Evolutionary conservation across 176 grass and related monocot genomes (phyloP), one percentile per base, ranked within the genome.

Genomic region (Canna indica): DNA sequence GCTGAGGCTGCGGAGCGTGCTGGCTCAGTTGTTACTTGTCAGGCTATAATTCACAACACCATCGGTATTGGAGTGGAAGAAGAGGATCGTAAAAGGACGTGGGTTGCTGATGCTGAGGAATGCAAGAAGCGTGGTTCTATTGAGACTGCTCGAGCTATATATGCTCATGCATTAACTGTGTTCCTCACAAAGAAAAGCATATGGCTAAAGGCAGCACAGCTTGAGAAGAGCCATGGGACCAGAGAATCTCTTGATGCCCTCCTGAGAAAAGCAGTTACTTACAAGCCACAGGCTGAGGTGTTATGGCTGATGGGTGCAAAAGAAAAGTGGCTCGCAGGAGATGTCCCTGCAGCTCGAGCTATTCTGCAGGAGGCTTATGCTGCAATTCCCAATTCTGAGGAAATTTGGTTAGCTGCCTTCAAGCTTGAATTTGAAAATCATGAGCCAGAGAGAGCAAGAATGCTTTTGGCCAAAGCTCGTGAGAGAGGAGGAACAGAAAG

Each of bases 51-150:
- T 66, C 90, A 88, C 56, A 86, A 73, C 57, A 96, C 91, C n/a
- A 88, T 96, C 62, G 88, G 91, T 52, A 64, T 88, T 36, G 91
- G 91, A 6, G 91, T 96, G 71, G 91, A 96, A 36, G 87, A 90
- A 64, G 91, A 96, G 77, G 91, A 91, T 74, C 74, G 91, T 61
- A 91, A 90, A 61, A 83, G 83, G 29, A 96, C 91, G 14, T 96
- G 91, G 91, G 91, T 96, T 86, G 91, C 91, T 79, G 91, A 96
- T 82, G 91, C 91, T 17, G 91, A 96, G 72, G 91, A 96, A 75
- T 96, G 91, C 64, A 87, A 96, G 77, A 96, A 96, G 47, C 88
- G 87, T 66, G 88, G 91, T 64, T 96, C 91, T 1, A 82, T 96
- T 80, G 91, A 96, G 82, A 96, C 91, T 25, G 91, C 91, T 56